These are phyloP conservation scores for carrot (Daucus carota) DNA, from an alignment of 129 eudicot genomes.

Conservation along the genomic window DH1_v3.0 NC_030387.2:14478001-14478500, in stretches of 20 bases:
- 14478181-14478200: too few relatives aligned
- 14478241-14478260: not conserved
- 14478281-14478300: too few relatives aligned
- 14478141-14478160: too few relatives aligned
- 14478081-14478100: too few relatives aligned
- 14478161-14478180: too few relatives aligned
- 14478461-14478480: slow-evolving; percentile 65
- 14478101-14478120: too few relatives aligned
- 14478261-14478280: not conserved
- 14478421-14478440: not conserved
- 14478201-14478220: too few relatives aligned
- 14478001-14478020: slow-evolving; percentile 29
- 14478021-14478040: slow-evolving; percentile 11
- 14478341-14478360: not conserved
- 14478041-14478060: slow-evolving; percentile 57
- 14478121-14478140: too few relatives aligned
- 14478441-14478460: slow-evolving; percentile 60
- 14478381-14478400: not conserved
- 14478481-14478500: slow-evolving; percentile 52
- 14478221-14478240: too few relatives aligned
- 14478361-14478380: not conserved
- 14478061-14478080: slow-evolving; percentile 59
- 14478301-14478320: not conserved
- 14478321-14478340: not conserved
- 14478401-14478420: not conserved